phyloP scores from a whole-genome alignment of 192 early-diverging fungal species.

The Umbelopsis vinacea region DNA sequence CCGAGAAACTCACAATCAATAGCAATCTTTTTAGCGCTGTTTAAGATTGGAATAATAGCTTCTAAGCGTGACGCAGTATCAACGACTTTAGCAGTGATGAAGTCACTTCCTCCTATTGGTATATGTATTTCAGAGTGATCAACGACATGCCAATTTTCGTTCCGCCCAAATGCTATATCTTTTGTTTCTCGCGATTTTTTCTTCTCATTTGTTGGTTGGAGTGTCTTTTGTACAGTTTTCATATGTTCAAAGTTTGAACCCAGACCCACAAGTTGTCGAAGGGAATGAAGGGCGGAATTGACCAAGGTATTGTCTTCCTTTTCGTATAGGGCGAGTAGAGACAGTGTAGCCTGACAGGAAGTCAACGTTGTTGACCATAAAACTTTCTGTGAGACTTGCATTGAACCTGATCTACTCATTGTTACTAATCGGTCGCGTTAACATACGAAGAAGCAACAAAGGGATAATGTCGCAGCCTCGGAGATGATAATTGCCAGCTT shows the following conservation, averaged over 20 bases:
- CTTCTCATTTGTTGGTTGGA: background rate
- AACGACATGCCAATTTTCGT: slow-evolving; percentile 23
- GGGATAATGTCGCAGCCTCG: background rate
- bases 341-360: slow-evolving; percentile 8
- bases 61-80: slow-evolving; percentile 26
- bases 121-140: slow-evolving; percentile 9
- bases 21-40: background rate
- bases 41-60: slow-evolving; percentile 16
- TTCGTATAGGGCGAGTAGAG: slow-evolving; percentile 22
- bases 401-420: background rate
- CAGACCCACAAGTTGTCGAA: slow-evolving; percentile 8
- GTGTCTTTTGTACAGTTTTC: background rate
- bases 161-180: background rate
- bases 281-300: background rate
- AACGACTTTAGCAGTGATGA: slow-evolving; percentile 18
- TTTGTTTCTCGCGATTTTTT: background rate
- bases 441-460: background rate
- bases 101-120: background rate
- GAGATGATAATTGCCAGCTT: no score
- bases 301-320: slow-evolving; percentile 10
- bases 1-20: slow-evolving; percentile 42
- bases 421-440: background rate
- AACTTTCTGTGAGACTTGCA: background rate
- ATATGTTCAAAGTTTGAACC: slow-evolving; percentile 21
- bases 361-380: slow-evolving; percentile 18